Evolutionary conservation across 768 basidiomycete species (phyloP).

Genomic region (Boletus reticulatus): DNA sequence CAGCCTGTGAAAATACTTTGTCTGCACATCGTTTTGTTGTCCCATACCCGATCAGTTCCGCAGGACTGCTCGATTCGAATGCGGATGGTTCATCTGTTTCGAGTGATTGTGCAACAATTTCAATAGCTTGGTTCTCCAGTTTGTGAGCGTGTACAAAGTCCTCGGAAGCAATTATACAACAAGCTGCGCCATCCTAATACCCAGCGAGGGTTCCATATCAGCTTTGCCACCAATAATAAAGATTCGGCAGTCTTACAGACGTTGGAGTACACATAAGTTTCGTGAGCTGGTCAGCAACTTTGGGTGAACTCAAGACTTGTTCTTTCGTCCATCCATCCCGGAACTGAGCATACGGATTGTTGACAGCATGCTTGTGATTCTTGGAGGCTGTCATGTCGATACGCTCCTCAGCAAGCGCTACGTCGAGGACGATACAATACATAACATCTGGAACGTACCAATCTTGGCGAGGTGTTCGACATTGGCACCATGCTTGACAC

Average conservation of each 20-base stretch:
- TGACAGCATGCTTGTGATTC: conserved; percentile 75
- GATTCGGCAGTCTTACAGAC: conserved; percentile 43
- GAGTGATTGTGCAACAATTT: conserved; percentile 64
- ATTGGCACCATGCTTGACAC: conserved; percentile 61
- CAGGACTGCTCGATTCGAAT: conserved; percentile 63
- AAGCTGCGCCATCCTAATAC: conserved; percentile 65
- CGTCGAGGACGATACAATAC: not conserved
- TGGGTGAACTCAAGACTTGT: conserved; percentile 61
- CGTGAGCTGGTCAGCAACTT: conserved; percentile 68
- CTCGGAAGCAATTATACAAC: conserved; percentile 75
- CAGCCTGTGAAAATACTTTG: conserved; percentile 65
- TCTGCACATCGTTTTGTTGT: conserved; percentile 71
- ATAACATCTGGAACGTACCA: conserved; percentile 40
- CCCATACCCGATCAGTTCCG: conserved; percentile 73
- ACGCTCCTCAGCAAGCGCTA: not conserved
- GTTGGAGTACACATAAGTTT: conserved; percentile 86
- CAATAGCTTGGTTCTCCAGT: conserved; percentile 83
- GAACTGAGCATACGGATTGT: conserved; percentile 85
- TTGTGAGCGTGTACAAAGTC: conserved; percentile 67
- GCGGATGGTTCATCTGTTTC: conserved; percentile 61
- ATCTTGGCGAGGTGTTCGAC: conserved; percentile 71
- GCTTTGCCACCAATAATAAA: too few relatives aligned
- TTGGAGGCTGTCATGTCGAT: conserved; percentile 55
- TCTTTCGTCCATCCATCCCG: conserved; percentile 70
- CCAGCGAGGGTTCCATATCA: not conserved